Conservation (phyloP, 2,329 filamentous ascomycete genomes). For the Scedosporium minutisporum region DNA sequence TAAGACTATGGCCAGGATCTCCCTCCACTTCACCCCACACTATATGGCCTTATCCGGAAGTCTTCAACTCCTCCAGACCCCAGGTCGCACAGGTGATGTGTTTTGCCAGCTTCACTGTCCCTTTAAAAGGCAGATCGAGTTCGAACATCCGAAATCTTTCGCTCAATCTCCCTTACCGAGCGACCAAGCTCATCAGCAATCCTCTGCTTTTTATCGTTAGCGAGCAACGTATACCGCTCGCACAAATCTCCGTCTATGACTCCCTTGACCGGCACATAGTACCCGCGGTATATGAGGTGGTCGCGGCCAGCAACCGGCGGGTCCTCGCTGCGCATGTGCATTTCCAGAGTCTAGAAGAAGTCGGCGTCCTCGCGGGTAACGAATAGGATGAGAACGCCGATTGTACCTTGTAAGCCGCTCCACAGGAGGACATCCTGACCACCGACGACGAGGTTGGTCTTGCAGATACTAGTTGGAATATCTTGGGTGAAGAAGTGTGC, state of each 20-base stretch:
- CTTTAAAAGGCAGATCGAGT: too few species aligned
- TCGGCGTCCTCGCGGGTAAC: slow-evolving; percentile 86
- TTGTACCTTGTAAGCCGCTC: slow-evolving; percentile 88
- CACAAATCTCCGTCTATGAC: slow-evolving; percentile 95
- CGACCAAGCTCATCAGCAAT: slow-evolving; percentile 90
- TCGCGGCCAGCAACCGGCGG: slow-evolving; percentile 83
- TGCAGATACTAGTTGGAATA: slow-evolving; percentile 81
- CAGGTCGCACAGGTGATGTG: too few species aligned
- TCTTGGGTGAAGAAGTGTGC: slow-evolving; percentile 87
- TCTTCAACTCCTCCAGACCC: too few species aligned
- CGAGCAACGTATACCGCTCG: slow-evolving; percentile 76
- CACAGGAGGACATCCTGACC: slow-evolving; percentile 87
- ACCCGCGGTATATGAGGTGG: slow-evolving; percentile 89
- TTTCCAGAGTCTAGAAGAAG: slow-evolving; percentile 92
- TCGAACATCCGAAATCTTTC: slow-evolving; percentile 63
- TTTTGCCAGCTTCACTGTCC: too few species aligned
- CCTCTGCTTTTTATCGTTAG: slow-evolving; percentile 85
- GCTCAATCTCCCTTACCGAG: slow-evolving; percentile 84
- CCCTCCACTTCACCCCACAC: too few species aligned
- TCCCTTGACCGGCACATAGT: slow-evolving; percentile 93
- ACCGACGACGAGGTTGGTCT: slow-evolving; percentile 81
- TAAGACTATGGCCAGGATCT: too few species aligned
- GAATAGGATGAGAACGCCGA: slow-evolving; percentile 90
- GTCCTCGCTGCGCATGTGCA: slow-evolving; percentile 77
- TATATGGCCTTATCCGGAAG: too few species aligned